Conservation (phyloP, 1,284 basidiomycete species). For the Sutorius eximius region DNA sequence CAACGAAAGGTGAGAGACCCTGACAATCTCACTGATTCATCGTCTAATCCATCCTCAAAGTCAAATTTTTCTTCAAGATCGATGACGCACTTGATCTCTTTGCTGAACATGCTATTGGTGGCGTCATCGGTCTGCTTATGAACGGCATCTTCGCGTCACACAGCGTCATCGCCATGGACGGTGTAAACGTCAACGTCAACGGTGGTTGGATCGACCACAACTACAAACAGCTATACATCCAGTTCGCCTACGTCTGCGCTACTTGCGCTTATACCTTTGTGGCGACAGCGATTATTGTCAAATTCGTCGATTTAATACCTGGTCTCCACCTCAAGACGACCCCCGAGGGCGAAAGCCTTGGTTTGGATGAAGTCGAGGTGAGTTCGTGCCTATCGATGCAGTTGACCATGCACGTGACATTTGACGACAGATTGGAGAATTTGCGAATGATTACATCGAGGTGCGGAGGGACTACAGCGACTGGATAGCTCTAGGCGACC, state of each 20-base stretch:
- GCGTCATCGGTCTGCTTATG: conserved; percentile 79
- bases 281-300: conserved; percentile 66
- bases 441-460: conserved; percentile 76
- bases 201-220: conserved; percentile 77
- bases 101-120: conserved; percentile 90
- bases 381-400: conserved; percentile 22
- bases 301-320: conserved; percentile 75
- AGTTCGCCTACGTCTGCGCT: conserved; percentile 80
- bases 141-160: conserved; percentile 79
- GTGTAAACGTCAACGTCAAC: conserved; percentile 62
- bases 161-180: conserved; percentile 68
- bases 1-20: conserved; percentile 73
- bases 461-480: conserved; percentile 69
- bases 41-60: conserved; percentile 37
- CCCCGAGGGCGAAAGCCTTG: conserved; percentile 78
- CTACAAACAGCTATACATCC: conserved; percentile 78
- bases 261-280: conserved; percentile 66
- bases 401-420: background rate
- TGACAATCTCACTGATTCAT: background rate
- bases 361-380: conserved; percentile 88
- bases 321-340: conserved; percentile 72
- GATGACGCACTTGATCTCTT: conserved; percentile 88
- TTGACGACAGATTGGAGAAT: conserved; percentile 64
- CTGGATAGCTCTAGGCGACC: conserved; percentile 39
- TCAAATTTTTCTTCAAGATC: conserved; percentile 65